Evolutionary conservation across 352 stramenopile genomes (phyloP).

Genomic region (Globisporangium rhizosaccharum): DNA sequence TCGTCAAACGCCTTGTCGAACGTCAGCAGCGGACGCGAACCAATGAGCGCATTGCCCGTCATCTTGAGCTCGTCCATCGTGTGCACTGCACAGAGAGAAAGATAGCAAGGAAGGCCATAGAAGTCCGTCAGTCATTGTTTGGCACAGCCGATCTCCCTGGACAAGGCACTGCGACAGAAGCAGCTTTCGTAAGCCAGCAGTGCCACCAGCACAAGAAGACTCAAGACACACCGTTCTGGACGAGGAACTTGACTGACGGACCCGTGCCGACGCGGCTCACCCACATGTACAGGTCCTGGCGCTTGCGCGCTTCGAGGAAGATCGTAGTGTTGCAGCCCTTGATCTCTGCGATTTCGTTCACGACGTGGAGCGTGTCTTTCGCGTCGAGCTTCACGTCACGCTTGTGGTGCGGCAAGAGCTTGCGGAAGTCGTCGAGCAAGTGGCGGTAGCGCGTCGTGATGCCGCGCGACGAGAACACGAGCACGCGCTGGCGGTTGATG

Average conservation of each 20-base stretch:
- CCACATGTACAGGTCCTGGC: slow-evolving; percentile 99
- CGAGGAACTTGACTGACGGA: slow-evolving; percentile 96
- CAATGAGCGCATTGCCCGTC: slow-evolving; percentile 97
- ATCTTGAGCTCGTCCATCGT: slow-evolving; percentile 99
- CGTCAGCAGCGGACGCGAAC: slow-evolving; percentile 95
- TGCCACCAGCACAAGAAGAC: slow-evolving; percentile 2
- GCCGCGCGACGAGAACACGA: slow-evolving; percentile 90
- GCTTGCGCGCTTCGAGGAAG: slow-evolving; percentile 97
- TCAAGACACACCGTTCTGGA: slow-evolving; percentile 89
- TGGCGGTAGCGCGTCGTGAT: slow-evolving; percentile 96
- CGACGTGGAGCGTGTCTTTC: slow-evolving; percentile 90
- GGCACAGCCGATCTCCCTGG: neutral
- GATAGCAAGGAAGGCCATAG: neutral
- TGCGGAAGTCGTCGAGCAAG: slow-evolving; percentile 97
- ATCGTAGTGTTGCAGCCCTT: slow-evolving; percentile 97
- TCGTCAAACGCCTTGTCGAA: slow-evolving; percentile 95
- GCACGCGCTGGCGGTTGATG: slow-evolving; percentile 91
- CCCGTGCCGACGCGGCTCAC: slow-evolving; percentile 93
- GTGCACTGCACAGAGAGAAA: slow-evolving; percentile 77
- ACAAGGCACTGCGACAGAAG: neutral
- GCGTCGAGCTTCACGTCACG: slow-evolving; percentile 98
- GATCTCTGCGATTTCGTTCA: slow-evolving; percentile 99
- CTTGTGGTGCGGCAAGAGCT: slow-evolving; percentile 98
- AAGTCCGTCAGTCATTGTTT: neutral
- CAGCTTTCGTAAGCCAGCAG: neutral